Evolutionary conservation across 164 flowering plant genomes (phyloP).

Genomic region (Stephania yunnanensis): DNA sequence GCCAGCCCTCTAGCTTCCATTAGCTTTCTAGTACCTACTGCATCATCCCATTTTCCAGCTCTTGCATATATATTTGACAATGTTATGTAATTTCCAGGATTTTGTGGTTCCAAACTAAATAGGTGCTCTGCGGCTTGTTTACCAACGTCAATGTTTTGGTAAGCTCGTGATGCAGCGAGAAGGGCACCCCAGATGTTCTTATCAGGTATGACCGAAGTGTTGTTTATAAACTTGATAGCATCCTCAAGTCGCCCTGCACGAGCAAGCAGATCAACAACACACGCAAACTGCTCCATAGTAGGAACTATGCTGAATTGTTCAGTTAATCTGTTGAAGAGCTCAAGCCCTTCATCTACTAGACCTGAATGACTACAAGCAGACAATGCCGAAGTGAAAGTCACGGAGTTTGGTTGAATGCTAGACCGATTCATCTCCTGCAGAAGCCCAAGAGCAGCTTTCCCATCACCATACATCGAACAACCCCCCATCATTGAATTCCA

Average conservation of each 20-base stretch:
- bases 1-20: constrained; percentile 44
- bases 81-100: constrained; percentile 49
- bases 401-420: constrained; percentile 31
- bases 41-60: constrained; percentile 49
- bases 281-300: constrained; percentile 42
- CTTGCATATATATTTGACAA: constrained; percentile 41
- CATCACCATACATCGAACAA: constrained; percentile 43
- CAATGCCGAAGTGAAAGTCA: constrained; percentile 43
- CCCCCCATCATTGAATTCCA: constrained; percentile 21
- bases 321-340: constrained; percentile 35
- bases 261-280: constrained; percentile 49
- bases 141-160: constrained; percentile 31
- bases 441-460: constrained; percentile 35
- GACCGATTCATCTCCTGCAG: constrained; percentile 34
- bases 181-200: constrained; percentile 49
- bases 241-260: constrained; percentile 42
- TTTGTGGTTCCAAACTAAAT: constrained; percentile 45
- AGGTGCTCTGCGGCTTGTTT: constrained; percentile 44
- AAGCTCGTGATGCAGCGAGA: constrained; percentile 38
- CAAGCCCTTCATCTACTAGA: constrained; percentile 43
- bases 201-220: constrained; percentile 35
- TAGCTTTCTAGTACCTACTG: constrained; percentile 33
- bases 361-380: constrained; percentile 69
- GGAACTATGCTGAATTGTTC: constrained; percentile 28
- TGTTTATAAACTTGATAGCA: constrained; percentile 34